Evolutionary conservation across 148 eudicot genomes (phyloP), one percentile per base, ranked within the genome.

Genomic region (Chenopodium formosanum): DNA sequence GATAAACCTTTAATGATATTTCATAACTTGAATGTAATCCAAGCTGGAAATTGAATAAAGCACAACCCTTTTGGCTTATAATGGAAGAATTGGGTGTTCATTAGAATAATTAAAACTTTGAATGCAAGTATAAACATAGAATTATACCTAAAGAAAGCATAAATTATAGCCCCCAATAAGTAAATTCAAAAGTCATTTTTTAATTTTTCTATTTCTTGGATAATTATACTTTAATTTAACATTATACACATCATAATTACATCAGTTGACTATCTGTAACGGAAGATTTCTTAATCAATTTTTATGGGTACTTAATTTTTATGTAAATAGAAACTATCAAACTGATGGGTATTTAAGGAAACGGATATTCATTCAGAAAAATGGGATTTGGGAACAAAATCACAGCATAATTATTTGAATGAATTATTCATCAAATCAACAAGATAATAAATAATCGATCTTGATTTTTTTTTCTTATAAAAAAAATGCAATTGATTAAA

Each of bases 211-310:
- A 69, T 37, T 53, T 73, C 71, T 73, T 80, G 66, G 4, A 69
- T 74, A 65, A 64, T 27, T 73, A 19, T 10, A 22, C 22, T 34
- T 22, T 53, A 1, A 37, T 5, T 70, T 20, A 22, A 17, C 13
- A 62, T 29, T 68, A 23, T 50, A 8, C 74, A 79, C 16, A 79
- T 52, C 75, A 34, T 31, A 53, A 78, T 68, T 78, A 78, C 29
- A 64, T 79, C 52, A 79, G 75, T 79, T 79, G 81, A 79, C 79
- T 66, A 77, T 12, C 1, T 74, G 34, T 48, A 50, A 50, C 62
- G 34, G 10, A 74, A 29, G 5, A 34, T 20, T 78, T 56, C 19
- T 13, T 77, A 7, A 4, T 13, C 37, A 70, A 56, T 5, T 72
- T 13, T 14, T 4, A 60, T 80, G 66, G 40, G 22, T 58, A 70